Conservation (phyloP, 2,329 filamentous ascomycete species). For the Sclerotiophoma versabilis region DNA sequence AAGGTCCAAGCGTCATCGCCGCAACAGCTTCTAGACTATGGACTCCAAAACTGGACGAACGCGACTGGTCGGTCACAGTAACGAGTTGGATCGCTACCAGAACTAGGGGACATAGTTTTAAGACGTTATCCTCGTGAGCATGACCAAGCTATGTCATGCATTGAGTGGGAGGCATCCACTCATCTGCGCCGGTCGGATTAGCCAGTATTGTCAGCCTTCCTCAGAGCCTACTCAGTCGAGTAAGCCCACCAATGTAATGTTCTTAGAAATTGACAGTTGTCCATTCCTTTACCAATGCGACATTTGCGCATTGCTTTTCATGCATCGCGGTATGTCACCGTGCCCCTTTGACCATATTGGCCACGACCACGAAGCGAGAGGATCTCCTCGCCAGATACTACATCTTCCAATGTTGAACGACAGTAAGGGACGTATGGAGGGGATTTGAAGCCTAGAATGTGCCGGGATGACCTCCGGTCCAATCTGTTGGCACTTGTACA, state of each 20-base stretch:
- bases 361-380: conserved; percentile 1
- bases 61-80: neutral
- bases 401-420: neutral
- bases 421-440: conserved; percentile 1
- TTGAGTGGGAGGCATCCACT: neutral
- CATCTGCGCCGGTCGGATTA: neutral
- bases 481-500: neutral
- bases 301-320: conserved; percentile 1
- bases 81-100: too few relatives aligned
- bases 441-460: conserved; percentile 6
- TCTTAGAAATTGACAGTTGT: neutral
- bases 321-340: conserved; percentile 6
- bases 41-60: too few relatives aligned
- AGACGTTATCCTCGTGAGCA: neutral
- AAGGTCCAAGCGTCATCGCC: neutral
- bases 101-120: neutral
- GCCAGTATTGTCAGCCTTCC: neutral
- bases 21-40: too few relatives aligned
- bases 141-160: neutral
- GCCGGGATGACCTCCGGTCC: neutral
- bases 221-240: neutral
- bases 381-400: conserved; percentile 7
- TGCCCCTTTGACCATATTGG: conserved; percentile 1
- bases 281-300: conserved; percentile 7
- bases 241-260: neutral